Evolutionary conservation across 768 basidiomycete genomes (phyloP), one percentile per base, ranked within the genome.

Genomic region (Hericium alpestre): DNA sequence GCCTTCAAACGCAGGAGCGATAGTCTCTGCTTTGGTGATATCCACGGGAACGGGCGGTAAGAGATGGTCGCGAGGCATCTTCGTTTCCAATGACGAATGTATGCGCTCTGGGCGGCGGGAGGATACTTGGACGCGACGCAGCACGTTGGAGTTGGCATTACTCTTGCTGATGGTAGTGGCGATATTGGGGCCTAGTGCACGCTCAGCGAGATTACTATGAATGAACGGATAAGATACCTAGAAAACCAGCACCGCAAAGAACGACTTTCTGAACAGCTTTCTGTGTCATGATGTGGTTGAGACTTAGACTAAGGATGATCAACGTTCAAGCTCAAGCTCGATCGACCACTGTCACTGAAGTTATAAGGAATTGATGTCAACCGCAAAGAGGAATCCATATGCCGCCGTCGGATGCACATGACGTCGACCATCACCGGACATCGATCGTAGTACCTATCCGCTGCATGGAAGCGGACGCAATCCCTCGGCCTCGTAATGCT

Each of bases 81-180:
- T 60, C 23, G 47, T 64, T 58, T 62, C 54, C 38, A 83, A 64
- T 9, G 64, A 48, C 9, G 67, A 59, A 54, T 76, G 67, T 7
- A 78, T 61, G 40, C 62, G 73, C 22, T 74, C 60, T 11, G 87
- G 86, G 61, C 76, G 71, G 43, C 86, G 73, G 23, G 86, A 87
- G 23, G 81, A 76, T 3, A 88, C 65, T 64, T 84, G 78, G 25
- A 89, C 74, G 51, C 66, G 71, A 48, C 77, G 72, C 15, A 67
- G 65, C 11, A 72, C 67, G 49, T 64, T 67, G 54, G 55, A 61
- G 50, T 46, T 64, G 58, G 54, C 40, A 49, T 59, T 60, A 7
- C 57, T 52, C 16, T 66, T 67, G 16, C 79, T 71, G 20, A 87
- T 71, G 2, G 75, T 71, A 62, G 74, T 75, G 15, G 80, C 81